Evolutionary conservation across 2,329 filamentous ascomycete species (phyloP).

Genomic region (Aspergillus pseudonomiae): DNA sequence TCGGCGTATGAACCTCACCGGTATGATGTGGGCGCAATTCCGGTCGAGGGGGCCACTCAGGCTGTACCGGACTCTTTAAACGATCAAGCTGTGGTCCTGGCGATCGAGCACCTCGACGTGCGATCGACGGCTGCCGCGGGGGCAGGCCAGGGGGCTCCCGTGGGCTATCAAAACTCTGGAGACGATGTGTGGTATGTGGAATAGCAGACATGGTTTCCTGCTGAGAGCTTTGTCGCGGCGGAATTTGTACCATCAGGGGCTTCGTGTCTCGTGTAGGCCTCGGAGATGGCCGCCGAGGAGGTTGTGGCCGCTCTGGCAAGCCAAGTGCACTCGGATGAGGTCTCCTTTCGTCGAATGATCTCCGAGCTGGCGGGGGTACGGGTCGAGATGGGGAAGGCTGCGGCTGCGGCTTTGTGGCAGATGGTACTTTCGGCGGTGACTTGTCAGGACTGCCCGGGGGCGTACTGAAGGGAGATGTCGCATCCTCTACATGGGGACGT

Average conservation of each 20-base stretch:
- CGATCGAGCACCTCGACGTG: conserved; percentile 26
- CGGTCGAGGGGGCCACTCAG: conserved; percentile 18
- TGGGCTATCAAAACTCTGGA: conserved; percentile 33
- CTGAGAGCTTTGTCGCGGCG: conserved; percentile 25
- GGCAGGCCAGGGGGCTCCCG: conserved; percentile 55
- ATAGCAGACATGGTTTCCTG: conserved; percentile 26
- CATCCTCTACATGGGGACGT: conserved; percentile 42
- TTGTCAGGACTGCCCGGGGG: conserved; percentile 75
- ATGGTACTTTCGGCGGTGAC: conserved; percentile 41
- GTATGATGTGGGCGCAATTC: conserved; percentile 17
- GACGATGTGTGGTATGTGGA: conserved; percentile 47
- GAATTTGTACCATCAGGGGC: conserved; percentile 37
- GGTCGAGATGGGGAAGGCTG: conserved; percentile 25
- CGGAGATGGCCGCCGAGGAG: conserved; percentile 27
- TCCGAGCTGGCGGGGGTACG: conserved; percentile 26
- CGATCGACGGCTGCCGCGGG: conserved; percentile 37
- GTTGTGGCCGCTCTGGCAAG: conserved; percentile 33
- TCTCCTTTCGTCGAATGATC: conserved; percentile 33
- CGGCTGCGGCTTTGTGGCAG: conserved; percentile 19
- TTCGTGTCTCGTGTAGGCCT: conserved; percentile 34
- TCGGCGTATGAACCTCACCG: conserved; percentile 24
- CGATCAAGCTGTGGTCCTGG: conserved; percentile 24
- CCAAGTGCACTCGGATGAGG: conserved; percentile 20
- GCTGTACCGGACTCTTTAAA: conserved; percentile 16
- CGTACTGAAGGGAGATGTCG: conserved; percentile 80